These are phyloP conservation scores for Kondoa malvinella DNA, from an alignment of 768 basidiomycete species.

Conservation along the genomic window DNA sequence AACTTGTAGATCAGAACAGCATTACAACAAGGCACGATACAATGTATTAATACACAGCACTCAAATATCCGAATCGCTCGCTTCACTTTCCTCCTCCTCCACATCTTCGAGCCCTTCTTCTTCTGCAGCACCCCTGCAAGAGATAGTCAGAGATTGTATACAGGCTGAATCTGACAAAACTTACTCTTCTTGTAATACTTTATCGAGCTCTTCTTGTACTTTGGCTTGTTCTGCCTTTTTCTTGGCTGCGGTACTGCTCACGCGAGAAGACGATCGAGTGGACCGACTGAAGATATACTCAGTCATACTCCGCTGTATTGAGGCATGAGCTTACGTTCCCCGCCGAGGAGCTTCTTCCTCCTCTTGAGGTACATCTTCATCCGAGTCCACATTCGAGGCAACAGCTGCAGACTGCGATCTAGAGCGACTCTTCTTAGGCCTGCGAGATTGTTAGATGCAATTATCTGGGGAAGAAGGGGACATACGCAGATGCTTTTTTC, in stretches of 20 bases:
- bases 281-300: not conserved
- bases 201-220: not conserved
- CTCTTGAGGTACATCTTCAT: not conserved
- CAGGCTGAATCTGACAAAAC: not conserved
- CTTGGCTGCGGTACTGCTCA: not conserved
- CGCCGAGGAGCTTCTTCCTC: not conserved
- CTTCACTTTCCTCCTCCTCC: too few species aligned
- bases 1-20: too few species aligned
- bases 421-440: not conserved
- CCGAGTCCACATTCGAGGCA: not conserved
- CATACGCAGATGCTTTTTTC: not conserved
- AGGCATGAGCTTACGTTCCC: not conserved
- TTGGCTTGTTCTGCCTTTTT: not conserved
- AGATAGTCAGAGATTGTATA: not conserved
- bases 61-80: too few species aligned
- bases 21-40: too few species aligned
- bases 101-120: not conserved
- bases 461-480: not conserved
- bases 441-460: not conserved
- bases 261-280: not conserved
- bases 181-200: not conserved
- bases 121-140: not conserved
- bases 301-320: not conserved
- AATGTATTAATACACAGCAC: too few species aligned
- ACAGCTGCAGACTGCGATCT: not conserved